These are phyloP conservation scores for Gossypium stocksii DNA, from an alignment of 345 rosid species.

Conservation along the genomic window DNA sequence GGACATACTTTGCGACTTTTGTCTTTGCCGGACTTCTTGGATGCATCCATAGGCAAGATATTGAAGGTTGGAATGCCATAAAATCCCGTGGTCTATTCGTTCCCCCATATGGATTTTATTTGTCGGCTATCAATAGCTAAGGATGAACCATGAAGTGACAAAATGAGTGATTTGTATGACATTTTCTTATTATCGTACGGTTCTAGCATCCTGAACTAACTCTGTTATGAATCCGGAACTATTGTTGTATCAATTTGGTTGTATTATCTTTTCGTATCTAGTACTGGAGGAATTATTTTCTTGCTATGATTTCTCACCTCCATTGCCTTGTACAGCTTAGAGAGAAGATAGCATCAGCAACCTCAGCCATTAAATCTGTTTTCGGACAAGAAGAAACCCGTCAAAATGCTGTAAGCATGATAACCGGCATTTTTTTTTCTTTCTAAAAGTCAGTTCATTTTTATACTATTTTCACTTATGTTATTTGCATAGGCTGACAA, in stretches of 20 bases:
- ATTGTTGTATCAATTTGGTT: not conserved
- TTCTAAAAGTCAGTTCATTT: too few species aligned
- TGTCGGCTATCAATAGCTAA: not conserved
- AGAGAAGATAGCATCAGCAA: conserved; percentile 82
- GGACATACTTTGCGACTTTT: conserved; percentile 86
- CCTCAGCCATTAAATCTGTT: conserved; percentile 91
- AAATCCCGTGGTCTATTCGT: not conserved
- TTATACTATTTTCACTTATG: not conserved
- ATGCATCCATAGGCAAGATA: conserved; percentile 94
- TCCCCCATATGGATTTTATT: not conserved
- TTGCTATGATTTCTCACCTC: not conserved
- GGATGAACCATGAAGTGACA: too few species aligned
- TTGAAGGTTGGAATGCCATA: conserved; percentile 53
- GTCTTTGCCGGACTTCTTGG: conserved; percentile 91
- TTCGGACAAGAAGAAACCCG: conserved; percentile 68
- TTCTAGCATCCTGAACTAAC: too few species aligned
- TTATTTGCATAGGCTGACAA: conserved; percentile 57
- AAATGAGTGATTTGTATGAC: too few species aligned
- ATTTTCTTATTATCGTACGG: too few species aligned
- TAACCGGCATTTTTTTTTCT: not conserved
- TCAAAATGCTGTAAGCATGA: conserved; percentile 59
- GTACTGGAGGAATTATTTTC: too few species aligned
- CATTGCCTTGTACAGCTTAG: conserved; percentile 54
- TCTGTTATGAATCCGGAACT: not conserved
- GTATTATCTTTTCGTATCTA: not conserved